phyloP scores from a whole-genome alignment of 495 filamentous ascomycete genomes.

The Pseudevernia furfuracea region DNA sequence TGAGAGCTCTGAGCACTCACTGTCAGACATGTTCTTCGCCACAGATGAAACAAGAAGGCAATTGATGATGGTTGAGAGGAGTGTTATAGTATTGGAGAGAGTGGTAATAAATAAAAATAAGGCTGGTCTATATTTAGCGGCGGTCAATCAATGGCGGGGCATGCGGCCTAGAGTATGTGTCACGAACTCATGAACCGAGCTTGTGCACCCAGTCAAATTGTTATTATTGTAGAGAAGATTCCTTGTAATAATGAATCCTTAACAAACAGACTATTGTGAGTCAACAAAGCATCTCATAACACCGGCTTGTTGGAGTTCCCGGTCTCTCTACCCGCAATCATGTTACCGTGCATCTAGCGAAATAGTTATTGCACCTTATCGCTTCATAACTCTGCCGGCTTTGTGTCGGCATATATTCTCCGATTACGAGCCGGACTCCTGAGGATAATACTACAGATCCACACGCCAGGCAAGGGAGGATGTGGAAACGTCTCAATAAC shows the following conservation, averaged over 20 bases:
- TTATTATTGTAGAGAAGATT: neutral
- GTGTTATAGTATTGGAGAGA: neutral
- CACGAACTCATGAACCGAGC: neutral
- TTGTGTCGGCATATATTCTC: neutral
- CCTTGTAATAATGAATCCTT: neutral
- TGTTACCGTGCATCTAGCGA: neutral
- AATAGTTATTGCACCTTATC: neutral
- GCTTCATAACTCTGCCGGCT: neutral
- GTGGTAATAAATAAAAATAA: neutral
- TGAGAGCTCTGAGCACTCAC: constrained; percentile 15
- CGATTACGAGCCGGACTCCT: neutral
- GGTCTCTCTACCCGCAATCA: neutral
- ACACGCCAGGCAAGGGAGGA: constrained; percentile 2
- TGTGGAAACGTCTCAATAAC: constrained; percentile 26
- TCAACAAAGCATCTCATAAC: neutral
- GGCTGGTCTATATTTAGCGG: neutral
- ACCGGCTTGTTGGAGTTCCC: neutral
- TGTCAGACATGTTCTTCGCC: constrained; percentile 18
- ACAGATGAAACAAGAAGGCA: neutral
- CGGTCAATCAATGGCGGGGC: constrained; percentile 9
- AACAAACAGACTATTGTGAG: neutral
- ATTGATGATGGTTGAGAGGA: neutral
- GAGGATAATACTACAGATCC: neutral
- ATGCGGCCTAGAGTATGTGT: constrained; percentile 1
- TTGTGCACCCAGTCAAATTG: neutral